Evolutionary conservation across 2,329 filamentous ascomycete species (phyloP), one percentile per base, ranked within the genome.

Genomic region (Verruconis gallopava): DNA sequence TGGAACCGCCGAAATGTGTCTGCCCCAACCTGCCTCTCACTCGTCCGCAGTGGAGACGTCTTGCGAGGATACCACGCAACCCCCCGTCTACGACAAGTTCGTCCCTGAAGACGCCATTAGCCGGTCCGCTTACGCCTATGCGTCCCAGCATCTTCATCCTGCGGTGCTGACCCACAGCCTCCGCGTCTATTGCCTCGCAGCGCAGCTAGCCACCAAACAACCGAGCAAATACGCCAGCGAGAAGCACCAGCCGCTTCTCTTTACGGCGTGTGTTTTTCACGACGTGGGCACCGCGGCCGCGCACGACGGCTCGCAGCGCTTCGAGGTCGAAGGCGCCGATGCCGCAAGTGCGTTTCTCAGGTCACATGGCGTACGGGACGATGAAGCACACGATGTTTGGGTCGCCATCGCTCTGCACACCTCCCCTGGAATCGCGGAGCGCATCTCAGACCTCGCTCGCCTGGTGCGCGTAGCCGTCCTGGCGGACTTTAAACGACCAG

Each of bases 281-380:
- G 41, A 43, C 21, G 30, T 43, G 6, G 37, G 37, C 4, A 22
- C 41, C 13, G 17, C 20, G 5, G 5, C 11, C 6, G 15, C 30
- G 5, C 33, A 32, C 35, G 33, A 55, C 45, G 58, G 59, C 1
- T 43, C 55, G 2, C 54, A 61, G 36, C 58, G 64, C 12, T 68
- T 68, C 48, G 64, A 68, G 47, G 55, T 68, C 36, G 63, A 66
- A 46, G 64, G 64, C 4, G 64, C 57, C 4, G 62, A 68, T 46
- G 62, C 60, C 20, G 63, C 62, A 4, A 55, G 55, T 2, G 33
- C 46, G 1, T 53, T 57, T 41, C 50, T 67, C 6, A 47, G 46
- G 1, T 32, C 43, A 3, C 50, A 54, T 20, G 47, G 46, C 6
- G 38, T 57, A 2, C 42, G 43, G 11, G 47, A 51, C 4, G 43